Evolutionary conservation across 495 filamentous ascomycete genomes (phyloP), one percentile per base, ranked within the genome.

Genomic region (Staphylotrichum tortipilum): DNA sequence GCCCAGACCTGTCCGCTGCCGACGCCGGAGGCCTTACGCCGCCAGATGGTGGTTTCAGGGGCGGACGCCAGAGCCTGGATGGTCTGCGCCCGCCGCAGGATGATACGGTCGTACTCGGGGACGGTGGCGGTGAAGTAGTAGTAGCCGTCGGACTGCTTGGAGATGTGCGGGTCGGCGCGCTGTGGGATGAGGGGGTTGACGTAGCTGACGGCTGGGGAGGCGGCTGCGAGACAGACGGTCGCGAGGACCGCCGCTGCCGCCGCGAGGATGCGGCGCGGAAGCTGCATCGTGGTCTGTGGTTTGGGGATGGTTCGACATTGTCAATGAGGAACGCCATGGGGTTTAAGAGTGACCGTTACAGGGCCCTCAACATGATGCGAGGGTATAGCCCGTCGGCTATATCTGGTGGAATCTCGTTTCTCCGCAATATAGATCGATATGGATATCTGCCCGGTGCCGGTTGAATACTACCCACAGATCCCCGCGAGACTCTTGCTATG

Each of bases 1-100:
- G 76, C 77, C 77, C 76, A 81, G 30, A 80, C 74, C 50, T 79
- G 76, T 41, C 69, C 72, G 11, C 61, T 68, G 46, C 72, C 78
- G 19, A 77, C 68, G 14, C 60, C 58, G 3, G 58, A 61, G 0
- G 67, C 55, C 53, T 75, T 77, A n/a, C 67, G 67, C 0, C 47
- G 43, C 60, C 60, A 61, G 34, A 63, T 52, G 10, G 55, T 58
- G 0, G 54, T 61, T 30, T 63, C 58, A n/a, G 66, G 47, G 0
- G 74, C 74, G 1, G 64, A 68, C 46, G 67, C 64, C 6, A 81
- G 64, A 0, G 71, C 76, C 10, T 68, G 64, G 26, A 81, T 62
- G 6, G 72, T 78, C 1, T 64, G 69, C 0, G 77, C 59, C 12
- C 73, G 61, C 1, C 75, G 67, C 26, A 80, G 63, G 43, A 77